Evolutionary conservation across 1,284 basidiomycete species (phyloP).

Genomic region (Ganoderma lingzhi): DNA sequence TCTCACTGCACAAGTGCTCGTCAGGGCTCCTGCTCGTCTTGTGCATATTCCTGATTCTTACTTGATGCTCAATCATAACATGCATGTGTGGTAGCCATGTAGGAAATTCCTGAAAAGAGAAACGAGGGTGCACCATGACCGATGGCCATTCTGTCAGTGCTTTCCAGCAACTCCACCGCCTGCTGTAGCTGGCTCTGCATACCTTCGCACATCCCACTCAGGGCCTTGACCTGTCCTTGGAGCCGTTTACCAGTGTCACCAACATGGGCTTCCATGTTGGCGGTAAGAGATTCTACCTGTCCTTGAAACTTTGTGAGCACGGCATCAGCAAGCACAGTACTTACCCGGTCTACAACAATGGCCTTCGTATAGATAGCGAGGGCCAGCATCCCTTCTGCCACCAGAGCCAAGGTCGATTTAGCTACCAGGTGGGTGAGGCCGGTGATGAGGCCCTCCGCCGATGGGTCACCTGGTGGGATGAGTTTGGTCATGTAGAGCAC

Average conservation of each 20-base stretch:
- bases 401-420: not conserved
- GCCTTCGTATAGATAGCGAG: not conserved
- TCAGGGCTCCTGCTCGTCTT: no score
- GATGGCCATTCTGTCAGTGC: accelerated
- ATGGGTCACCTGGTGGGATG: not conserved
- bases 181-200: not conserved
- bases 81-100: no score
- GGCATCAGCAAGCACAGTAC: not conserved
- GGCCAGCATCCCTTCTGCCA: not conserved
- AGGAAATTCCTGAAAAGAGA: not conserved
- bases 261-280: no score
- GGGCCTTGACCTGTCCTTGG: not conserved
- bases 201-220: accelerated
- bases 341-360: not conserved
- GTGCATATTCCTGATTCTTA: no score
- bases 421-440: not conserved
- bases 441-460: not conserved
- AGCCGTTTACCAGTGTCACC: no score
- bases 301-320: not conserved
- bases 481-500: accelerated
- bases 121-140: not conserved
- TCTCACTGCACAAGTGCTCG: no score
- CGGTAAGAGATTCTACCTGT: not conserved
- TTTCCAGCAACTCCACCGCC: not conserved
- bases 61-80: no score